phyloP scores from a whole-genome alignment of 139 green algal genomes.

The Micromonas commoda region DNA sequence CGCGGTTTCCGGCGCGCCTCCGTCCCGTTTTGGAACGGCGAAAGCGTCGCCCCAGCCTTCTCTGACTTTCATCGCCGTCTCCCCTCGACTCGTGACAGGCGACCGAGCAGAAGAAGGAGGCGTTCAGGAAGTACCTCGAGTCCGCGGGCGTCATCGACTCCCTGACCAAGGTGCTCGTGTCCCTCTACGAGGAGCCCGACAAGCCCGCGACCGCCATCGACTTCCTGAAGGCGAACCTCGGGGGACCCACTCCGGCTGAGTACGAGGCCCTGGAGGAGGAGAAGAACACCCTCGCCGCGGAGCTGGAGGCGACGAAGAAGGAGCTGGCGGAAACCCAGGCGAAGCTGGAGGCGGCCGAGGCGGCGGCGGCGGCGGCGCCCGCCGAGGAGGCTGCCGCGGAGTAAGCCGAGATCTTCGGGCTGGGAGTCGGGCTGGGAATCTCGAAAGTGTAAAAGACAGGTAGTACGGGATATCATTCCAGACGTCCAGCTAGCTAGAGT shows the following conservation, averaged over 20 bases:
- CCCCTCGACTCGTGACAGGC: constrained; percentile 18
- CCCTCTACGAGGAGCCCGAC: constrained; percentile 63
- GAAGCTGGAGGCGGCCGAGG: constrained; percentile 22
- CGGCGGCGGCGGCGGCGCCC: not conserved
- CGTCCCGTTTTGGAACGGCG: too few relatives aligned
- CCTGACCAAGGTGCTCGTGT: constrained; percentile 66
- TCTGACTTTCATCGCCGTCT: too few relatives aligned
- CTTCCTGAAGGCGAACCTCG: constrained; percentile 58
- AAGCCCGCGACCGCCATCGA: constrained; percentile 59
- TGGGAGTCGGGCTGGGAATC: too few relatives aligned
- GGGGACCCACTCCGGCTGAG: constrained; percentile 55
- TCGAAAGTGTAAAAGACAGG: too few relatives aligned
- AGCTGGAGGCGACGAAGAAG: constrained; percentile 39
- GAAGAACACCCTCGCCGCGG: constrained; percentile 41
- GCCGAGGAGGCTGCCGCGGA: not conserved
- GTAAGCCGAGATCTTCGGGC: too few relatives aligned
- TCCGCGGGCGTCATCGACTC: constrained; percentile 61
- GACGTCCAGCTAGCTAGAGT: too few relatives aligned
- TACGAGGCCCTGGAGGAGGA: constrained; percentile 50
- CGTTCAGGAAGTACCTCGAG: constrained; percentile 68
- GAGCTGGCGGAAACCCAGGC: constrained; percentile 46
- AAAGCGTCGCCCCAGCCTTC: too few relatives aligned
- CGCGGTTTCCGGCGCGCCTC: too few relatives aligned
- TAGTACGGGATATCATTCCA: too few relatives aligned
- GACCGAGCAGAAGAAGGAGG: constrained; percentile 56